phyloP scores from a whole-genome alignment of 192 early-diverging fungal species.

The Umbelopsis vinacea region DNA sequence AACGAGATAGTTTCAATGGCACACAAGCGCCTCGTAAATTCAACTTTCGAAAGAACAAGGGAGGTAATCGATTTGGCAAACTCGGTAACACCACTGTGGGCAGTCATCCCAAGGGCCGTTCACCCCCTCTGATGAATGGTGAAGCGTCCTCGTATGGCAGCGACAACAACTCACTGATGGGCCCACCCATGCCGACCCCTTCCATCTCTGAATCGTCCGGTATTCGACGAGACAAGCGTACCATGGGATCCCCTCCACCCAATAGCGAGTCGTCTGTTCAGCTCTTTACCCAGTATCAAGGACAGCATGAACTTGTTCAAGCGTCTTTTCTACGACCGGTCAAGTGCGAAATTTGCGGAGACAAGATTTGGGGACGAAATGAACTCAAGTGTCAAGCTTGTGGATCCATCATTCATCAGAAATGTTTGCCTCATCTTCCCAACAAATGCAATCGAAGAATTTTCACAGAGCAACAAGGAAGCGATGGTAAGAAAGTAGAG shows the following conservation, averaged over 20 bases:
- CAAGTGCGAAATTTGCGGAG: slow-evolving; percentile 55
- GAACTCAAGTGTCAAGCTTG: slow-evolving; percentile 55
- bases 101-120: slow-evolving; percentile 31
- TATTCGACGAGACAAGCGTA: slow-evolving; percentile 2
- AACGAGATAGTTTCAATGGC: slow-evolving; percentile 45
- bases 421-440: slow-evolving; percentile 41
- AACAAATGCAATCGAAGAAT: slow-evolving; percentile 30
- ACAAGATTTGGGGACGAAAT: slow-evolving; percentile 53
- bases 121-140: slow-evolving; percentile 33
- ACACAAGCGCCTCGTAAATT: slow-evolving; percentile 51
- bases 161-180: neutral
- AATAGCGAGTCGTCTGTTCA: neutral
- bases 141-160: neutral
- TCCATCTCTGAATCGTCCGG: slow-evolving; percentile 1
- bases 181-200: neutral
- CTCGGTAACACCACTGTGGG: slow-evolving; percentile 9
- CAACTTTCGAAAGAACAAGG: slow-evolving; percentile 60
- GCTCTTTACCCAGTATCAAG: slow-evolving; percentile 7
- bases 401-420: slow-evolving; percentile 45
- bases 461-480: slow-evolving; percentile 4
- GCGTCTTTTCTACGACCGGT: slow-evolving; percentile 42
- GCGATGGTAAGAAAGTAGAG: slow-evolving; percentile 1
- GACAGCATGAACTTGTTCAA: slow-evolving; percentile 32
- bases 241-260: neutral
- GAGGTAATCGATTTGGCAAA: slow-evolving; percentile 43